Evolutionary conservation across 2,329 filamentous ascomycete species (phyloP).

Genomic region (Fusarium decemcellulare): DNA sequence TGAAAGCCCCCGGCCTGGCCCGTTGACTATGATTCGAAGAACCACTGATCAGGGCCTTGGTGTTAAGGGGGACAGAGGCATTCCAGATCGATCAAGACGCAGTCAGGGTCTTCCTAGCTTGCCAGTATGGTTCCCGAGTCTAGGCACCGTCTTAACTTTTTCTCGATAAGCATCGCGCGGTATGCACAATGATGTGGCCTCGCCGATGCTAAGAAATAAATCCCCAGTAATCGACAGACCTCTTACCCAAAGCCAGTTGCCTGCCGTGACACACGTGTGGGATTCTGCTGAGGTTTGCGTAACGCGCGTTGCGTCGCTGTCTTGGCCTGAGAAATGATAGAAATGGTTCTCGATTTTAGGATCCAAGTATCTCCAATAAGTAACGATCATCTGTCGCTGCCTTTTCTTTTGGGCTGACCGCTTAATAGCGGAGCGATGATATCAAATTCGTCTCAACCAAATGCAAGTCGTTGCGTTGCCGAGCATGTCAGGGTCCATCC

Average conservation of each 20-base stretch:
- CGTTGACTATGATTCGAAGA: background rate
- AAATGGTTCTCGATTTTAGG: conserved; percentile 1
- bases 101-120: background rate
- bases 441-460: background rate
- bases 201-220: background rate
- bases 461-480: background rate
- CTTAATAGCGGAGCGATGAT: background rate
- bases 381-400: conserved; percentile 20
- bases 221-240: background rate
- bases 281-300: background rate
- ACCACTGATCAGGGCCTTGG: background rate
- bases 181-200: conserved; percentile 7
- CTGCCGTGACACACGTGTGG: background rate
- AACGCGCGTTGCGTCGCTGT: background rate
- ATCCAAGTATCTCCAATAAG: background rate
- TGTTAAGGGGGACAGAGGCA: background rate
- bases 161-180: background rate
- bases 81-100: background rate
- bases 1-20: background rate
- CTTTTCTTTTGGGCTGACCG: background rate
- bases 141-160: background rate
- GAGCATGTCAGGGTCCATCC: conserved; percentile 15
- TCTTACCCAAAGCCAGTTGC: background rate
- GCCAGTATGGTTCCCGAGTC: background rate
- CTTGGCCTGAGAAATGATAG: background rate